A percentile compares a stretch with the other conserved stretches of the same genome.
Conservation (phyloP, 139 green algal species). For the Chlamydomonas urium region DNA sequence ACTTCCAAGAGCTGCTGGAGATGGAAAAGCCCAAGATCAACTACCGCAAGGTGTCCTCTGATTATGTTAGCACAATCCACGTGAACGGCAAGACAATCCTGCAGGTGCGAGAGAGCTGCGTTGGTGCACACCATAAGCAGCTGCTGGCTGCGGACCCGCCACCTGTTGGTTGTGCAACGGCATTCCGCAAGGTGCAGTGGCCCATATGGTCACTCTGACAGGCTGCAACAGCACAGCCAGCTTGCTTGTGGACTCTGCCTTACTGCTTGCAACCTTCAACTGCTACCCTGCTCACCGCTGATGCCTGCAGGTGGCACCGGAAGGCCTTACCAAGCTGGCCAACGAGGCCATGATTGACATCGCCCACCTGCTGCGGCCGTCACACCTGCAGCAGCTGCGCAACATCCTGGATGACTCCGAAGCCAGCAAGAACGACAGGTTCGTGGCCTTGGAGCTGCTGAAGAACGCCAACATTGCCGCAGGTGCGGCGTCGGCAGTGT, state of each 20-base stretch:
- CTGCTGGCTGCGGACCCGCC: too few relatives aligned
- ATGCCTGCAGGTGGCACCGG: conserved; percentile 30
- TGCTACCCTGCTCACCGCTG: too few relatives aligned
- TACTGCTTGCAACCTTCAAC: too few relatives aligned
- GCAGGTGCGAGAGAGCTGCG: too few relatives aligned
- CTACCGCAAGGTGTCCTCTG: conserved; percentile 26
- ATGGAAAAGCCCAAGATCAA: conserved; percentile 11
- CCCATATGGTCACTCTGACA: too few relatives aligned
- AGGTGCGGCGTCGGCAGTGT: too few relatives aligned
- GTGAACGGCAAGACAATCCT: conserved; percentile 30
- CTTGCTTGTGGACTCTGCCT: too few relatives aligned
- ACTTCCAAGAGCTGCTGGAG: conserved; percentile 11
- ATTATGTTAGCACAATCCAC: conserved; percentile 22
- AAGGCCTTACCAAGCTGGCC: conserved; percentile 35
- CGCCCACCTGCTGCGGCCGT: conserved; percentile 37
- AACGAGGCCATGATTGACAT: conserved; percentile 46
- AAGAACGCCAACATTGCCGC: conserved; percentile 51
- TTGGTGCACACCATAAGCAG: too few relatives aligned
- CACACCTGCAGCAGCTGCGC: conserved; percentile 44
- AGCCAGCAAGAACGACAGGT: conserved; percentile 40
- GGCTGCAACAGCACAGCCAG: too few relatives aligned
- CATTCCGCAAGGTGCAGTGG: too few relatives aligned
- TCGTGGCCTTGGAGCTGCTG: conserved; percentile 47
- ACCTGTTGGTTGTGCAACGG: too few relatives aligned
- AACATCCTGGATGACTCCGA: conserved; percentile 44